Percentiles rank a stretch among this genome's conserved stretches.
Conservation (phyloP, 805 yeast genomes). For the Debaryomyces hansenii region DNA sequence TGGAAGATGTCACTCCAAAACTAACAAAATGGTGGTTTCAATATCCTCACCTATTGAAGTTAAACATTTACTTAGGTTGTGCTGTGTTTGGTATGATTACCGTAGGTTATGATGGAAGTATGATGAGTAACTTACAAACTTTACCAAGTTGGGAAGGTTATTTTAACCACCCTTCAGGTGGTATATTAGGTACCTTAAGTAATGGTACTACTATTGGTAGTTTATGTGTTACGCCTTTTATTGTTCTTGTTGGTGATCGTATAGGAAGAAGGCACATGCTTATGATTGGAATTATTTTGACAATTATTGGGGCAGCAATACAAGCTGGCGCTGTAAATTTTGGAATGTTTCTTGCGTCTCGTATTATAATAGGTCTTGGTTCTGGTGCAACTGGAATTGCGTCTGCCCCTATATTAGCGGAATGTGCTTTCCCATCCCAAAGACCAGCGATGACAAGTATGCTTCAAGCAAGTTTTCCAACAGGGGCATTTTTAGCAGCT, state of each 20-base stretch:
- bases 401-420: slow-evolving; percentile 58
- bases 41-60: too few relatives aligned
- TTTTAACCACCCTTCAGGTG: slow-evolving; percentile 31
- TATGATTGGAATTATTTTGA: slow-evolving; percentile 34
- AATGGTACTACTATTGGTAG: slow-evolving; percentile 76
- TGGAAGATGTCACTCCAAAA: neutral
- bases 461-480: slow-evolving; percentile 61
- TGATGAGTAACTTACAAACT: slow-evolving; percentile 21
- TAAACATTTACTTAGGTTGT: too few relatives aligned
- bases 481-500: slow-evolving; percentile 51
- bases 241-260: slow-evolving; percentile 43
- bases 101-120: slow-evolving; percentile 17
- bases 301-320: slow-evolving; percentile 32
- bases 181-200: slow-evolving; percentile 55
- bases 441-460: slow-evolving; percentile 34
- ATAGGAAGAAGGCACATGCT: slow-evolving; percentile 38
- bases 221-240: slow-evolving; percentile 57
- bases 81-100: too few relatives aligned
- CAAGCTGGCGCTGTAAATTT: slow-evolving; percentile 34
- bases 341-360: slow-evolving; percentile 46
- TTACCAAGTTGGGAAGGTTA: slow-evolving; percentile 16
- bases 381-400: slow-evolving; percentile 50
- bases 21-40: too few relatives aligned
- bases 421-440: slow-evolving; percentile 54
- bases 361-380: slow-evolving; percentile 42